Conservation (phyloP, 768 basidiomycete genomes). For the Bullera alba region DNA sequence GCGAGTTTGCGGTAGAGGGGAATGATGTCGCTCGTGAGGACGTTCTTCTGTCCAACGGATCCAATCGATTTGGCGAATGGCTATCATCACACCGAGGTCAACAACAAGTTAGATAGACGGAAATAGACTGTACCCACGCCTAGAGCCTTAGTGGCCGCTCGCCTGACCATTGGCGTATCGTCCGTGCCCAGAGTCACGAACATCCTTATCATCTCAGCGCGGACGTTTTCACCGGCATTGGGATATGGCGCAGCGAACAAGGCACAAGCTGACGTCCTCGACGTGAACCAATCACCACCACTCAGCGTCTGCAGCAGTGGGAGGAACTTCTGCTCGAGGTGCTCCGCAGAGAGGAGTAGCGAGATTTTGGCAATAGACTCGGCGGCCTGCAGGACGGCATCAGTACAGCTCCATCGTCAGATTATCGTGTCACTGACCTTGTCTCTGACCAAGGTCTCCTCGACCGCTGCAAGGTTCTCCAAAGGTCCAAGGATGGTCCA, state of each 20-base stretch:
- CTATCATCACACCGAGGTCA: slow-evolving; percentile 49
- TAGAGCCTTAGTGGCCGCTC: slow-evolving; percentile 92
- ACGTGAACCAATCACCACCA: slow-evolving; percentile 97
- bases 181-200: slow-evolving; percentile 77
- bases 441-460: slow-evolving; percentile 95
- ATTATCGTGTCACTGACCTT: slow-evolving; percentile 57
- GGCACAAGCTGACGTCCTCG: slow-evolving; percentile 88
- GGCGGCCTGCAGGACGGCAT: slow-evolving; percentile 59
- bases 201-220: slow-evolving; percentile 77
- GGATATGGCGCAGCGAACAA: slow-evolving; percentile 85
- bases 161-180: slow-evolving; percentile 97
- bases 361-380: slow-evolving; percentile 91
- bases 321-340: slow-evolving; percentile 84
- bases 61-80: slow-evolving; percentile 70
- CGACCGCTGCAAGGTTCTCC: slow-evolving; percentile 91
- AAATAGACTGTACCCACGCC: slow-evolving; percentile 58
- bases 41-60: slow-evolving; percentile 51
- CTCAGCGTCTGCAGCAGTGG: slow-evolving; percentile 84
- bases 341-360: slow-evolving; percentile 62
- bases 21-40: slow-evolving; percentile 78
- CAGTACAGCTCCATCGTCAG: background rate
- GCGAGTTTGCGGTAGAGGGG: slow-evolving; percentile 90
- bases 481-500: slow-evolving; percentile 83
- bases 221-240: slow-evolving; percentile 42
- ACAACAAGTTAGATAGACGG: background rate